Base-by-base conservation (phyloP, 495 filamentous ascomycete species). In the Letharia columbiana region DNA sequence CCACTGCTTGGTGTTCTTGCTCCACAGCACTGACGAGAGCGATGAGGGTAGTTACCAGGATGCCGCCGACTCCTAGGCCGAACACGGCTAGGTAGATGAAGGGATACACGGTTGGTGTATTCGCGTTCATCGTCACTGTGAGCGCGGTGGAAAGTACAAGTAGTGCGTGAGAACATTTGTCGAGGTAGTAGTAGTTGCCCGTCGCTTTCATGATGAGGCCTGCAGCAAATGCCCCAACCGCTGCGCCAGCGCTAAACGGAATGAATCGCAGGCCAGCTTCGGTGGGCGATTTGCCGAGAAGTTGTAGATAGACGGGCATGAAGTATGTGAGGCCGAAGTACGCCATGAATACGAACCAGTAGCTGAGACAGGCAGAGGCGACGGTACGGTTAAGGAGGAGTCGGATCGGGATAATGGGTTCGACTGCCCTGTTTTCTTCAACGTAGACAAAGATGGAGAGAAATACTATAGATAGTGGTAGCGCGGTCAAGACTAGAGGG, bases 391-490 rank as follows among this genome's bases (percentile, higher is more conserved):
- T 74, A 20, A 88, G 71, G 8, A 97, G 81, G 13, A 96, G 80
- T 3, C 82, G 82, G n/a, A 95, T 86, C 0, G 92, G 92, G 58
- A 96, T 93, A 60, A 96, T 80, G 20, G 92, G 92, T 73, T 96
- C 91, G 35, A 77, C 75, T 0, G 90, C 88, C 41, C 84, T 64
- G 1, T 77, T 74, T 12, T 83, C 83, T 75, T 90, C 86, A 63
- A 96, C 81, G 75, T 88, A 91, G 56, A 79, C 68, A 50, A 96
- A 85, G 5, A 77, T 42, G 0, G 73, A 67, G 6, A 82, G 66
- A 63, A 84, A 86, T 10, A 84, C 79, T 0, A 78, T 68, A 6
- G 88, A 87, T 2, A 94, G 77, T 0, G 88, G 86, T 18, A 97
- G 74, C 1, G 84, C 82, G 7, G 79, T 82, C 28, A 91, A 74